Evolutionary conservation across 495 filamentous ascomycete genomes (phyloP).

Genomic region (Annulohypoxylon nitens): DNA sequence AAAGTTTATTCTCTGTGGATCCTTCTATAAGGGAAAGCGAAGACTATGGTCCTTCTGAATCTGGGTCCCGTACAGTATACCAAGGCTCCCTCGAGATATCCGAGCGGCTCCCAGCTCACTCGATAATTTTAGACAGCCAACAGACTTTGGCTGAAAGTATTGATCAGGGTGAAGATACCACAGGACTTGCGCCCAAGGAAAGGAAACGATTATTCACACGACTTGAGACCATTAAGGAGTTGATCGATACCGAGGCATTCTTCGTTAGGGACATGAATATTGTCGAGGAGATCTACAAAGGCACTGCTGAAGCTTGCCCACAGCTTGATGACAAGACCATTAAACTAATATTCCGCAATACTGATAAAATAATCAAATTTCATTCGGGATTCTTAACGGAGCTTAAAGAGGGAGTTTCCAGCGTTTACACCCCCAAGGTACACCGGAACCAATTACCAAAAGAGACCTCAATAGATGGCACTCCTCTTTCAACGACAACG

Average conservation of each 20-base stretch:
- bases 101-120: conserved; percentile 44
- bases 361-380: conserved; percentile 85
- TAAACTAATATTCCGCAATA: conserved; percentile 90
- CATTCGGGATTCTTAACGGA: conserved; percentile 80
- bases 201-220: conserved; percentile 70
- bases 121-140: conserved; percentile 44
- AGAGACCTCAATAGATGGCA: conserved; percentile 55
- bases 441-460: conserved; percentile 57
- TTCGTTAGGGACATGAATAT: conserved; percentile 96
- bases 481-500: conserved; percentile 48
- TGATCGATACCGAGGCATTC: conserved; percentile 89
- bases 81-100: conserved; percentile 54
- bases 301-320: conserved; percentile 85
- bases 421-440: conserved; percentile 73
- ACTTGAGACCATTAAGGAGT: conserved; percentile 84
- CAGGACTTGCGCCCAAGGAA: conserved; percentile 52
- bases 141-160: conserved; percentile 50
- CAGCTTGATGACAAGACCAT: conserved; percentile 85
- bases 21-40: conserved; percentile 53
- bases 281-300: conserved; percentile 95
- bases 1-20: conserved; percentile 44
- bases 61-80: conserved; percentile 53
- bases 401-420: conserved; percentile 79
- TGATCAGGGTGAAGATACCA: conserved; percentile 39
- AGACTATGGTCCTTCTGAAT: conserved; percentile 48